Base-by-base conservation (phyloP, 2,329 filamentous ascomycete genomes). In the Chaetomiaceae sp. region DNA sequence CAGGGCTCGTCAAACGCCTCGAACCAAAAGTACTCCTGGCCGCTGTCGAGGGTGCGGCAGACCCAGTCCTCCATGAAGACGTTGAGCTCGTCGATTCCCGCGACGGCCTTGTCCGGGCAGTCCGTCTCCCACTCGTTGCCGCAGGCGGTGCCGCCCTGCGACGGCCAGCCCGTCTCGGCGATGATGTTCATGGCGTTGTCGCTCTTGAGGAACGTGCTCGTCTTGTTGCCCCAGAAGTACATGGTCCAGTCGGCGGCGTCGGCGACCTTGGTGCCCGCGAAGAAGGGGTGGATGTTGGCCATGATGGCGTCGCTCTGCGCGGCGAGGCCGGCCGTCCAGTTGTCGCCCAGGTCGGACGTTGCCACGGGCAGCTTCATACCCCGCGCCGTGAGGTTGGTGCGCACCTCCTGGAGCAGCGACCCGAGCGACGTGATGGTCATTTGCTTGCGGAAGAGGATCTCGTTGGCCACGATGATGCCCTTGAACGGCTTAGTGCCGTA, bases 251-350 rank as follows among this genome's bases (percentile, higher is more conserved):
- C 70, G 0, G 90, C 85, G 0, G 89, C 89, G 1, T 78, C 66
- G 2, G 79, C 72, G 2, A 83, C 85, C 0, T 78, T 73, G 12
- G 89, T 82, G 41, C 92, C 92, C 0, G 85, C 87, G 65, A 97
- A 97, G 76, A 97, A 96, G 0, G 93, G 92, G 65, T 97, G 93
- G 48, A 97, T 88, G 65, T 97, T 97, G 60, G 89, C 86, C 91
- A 97, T 96, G 68, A 97, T 83, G 62, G 88, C 84, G 67, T 97
- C 91, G 37, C 89, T 87, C 45, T 82, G 76, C 4, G 70, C 60
- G 0, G 86, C 87, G 16, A 97, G 79, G 2, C 76, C 73, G 0
- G 76, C 63, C 3, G 82, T 85, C 92, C 92, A 97, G 62, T 92
- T 86, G 62, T 93, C 85, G 21, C 92, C 92, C 0, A 97, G 76